phyloP scores from a whole-genome alignment of 2,329 filamentous ascomycete genomes.

The Colletotrichum scovillei region DNA sequence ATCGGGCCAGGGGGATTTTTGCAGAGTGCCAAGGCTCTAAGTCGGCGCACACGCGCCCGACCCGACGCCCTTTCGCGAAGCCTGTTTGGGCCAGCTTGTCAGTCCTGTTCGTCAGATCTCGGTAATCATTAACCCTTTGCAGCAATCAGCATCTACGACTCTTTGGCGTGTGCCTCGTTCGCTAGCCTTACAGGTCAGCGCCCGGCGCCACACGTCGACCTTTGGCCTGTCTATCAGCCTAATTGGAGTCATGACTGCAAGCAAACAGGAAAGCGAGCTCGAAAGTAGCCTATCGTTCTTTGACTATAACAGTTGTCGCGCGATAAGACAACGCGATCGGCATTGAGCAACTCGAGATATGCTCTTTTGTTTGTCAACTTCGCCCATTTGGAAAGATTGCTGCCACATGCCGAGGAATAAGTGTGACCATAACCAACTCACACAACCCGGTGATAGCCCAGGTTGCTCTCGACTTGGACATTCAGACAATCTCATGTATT shows the following conservation, averaged over 20 bases:
- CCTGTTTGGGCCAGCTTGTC: not conserved
- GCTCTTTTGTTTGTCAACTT: not conserved
- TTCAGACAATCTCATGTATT: too few species aligned
- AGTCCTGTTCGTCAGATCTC: not conserved
- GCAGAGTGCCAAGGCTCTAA: not conserved
- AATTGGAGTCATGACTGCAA: not conserved
- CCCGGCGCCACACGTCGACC: not conserved
- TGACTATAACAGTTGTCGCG: not conserved
- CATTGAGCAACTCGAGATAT: not conserved
- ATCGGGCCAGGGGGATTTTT: conserved; percentile 22
- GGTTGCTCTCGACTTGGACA: not conserved
- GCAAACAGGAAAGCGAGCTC: not conserved
- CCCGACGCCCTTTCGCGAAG: not conserved
- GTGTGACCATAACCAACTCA: not conserved
- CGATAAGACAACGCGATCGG: not conserved
- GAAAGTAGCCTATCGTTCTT: not conserved
- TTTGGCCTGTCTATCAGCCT: not conserved
- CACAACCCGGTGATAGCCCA: not conserved
- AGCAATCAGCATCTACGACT: not conserved
- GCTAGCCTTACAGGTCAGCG: not conserved
- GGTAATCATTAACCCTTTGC: not conserved
- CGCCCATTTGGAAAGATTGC: not conserved
- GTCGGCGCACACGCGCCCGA: not conserved
- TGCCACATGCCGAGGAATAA: not conserved
- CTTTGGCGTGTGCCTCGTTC: not conserved